phyloP scores from a whole-genome alignment of 164 flowering plant species.

The Piper longum region DNA sequence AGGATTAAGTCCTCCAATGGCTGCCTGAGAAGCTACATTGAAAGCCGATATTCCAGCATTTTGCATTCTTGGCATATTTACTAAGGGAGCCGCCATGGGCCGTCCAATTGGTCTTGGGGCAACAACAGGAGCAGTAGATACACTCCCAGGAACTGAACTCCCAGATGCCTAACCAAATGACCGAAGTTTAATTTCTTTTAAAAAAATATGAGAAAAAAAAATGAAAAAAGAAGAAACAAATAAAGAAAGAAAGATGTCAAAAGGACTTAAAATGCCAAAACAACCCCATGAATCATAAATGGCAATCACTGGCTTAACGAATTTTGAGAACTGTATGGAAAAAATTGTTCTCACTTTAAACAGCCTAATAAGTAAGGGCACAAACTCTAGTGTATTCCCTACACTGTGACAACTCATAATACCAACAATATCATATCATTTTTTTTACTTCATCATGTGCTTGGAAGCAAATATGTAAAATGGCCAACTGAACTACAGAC shows the following conservation, averaged over 20 bases:
- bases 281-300: too few relatives aligned
- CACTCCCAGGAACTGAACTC: conserved; percentile 50
- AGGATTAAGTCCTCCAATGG: conserved; percentile 76
- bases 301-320: too few relatives aligned
- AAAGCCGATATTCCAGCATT: conserved; percentile 63
- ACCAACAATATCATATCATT: too few relatives aligned
- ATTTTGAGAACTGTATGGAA: too few relatives aligned
- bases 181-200: background rate
- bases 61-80: conserved; percentile 72
- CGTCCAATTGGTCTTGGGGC: conserved; percentile 53
- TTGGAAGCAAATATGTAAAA: too few relatives aligned
- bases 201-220: background rate
- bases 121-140: conserved; percentile 45
- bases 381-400: too few relatives aligned
- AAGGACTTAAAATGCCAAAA: too few relatives aligned
- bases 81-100: conserved; percentile 38
- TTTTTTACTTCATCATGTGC: too few relatives aligned
- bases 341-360: too few relatives aligned
- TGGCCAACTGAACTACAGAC: too few relatives aligned
- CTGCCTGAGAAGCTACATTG: conserved; percentile 74
- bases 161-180: conserved; percentile 45
- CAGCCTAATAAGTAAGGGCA: too few relatives aligned
- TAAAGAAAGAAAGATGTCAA: background rate
- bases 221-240: background rate
- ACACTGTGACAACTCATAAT: too few relatives aligned